A percentile compares a stretch with the other conserved stretches of the same genome.
Conservation (phyloP, 208 protist genomes). For the Wallacemonas sp. region DNA sequence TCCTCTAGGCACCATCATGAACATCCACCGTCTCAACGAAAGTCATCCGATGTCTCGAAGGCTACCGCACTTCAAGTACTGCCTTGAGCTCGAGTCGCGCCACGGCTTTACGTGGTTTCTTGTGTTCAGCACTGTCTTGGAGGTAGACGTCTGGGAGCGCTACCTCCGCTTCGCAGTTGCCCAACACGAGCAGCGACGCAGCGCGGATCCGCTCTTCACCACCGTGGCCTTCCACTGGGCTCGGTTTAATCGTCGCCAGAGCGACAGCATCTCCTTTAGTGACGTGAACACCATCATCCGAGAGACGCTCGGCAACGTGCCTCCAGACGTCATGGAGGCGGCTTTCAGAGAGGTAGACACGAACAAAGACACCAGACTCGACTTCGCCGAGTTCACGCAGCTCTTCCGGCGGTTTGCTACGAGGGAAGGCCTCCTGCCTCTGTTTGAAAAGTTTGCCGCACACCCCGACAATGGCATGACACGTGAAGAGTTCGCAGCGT, state of each 20-base stretch:
- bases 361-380: constrained; percentile 29
- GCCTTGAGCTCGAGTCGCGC: constrained; percentile 33
- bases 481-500: constrained; percentile 32
- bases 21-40: constrained; percentile 11
- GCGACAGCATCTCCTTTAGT: constrained; percentile 20
- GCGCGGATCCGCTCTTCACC: constrained; percentile 14
- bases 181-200: constrained; percentile 26
- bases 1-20: not conserved
- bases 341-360: constrained; percentile 28
- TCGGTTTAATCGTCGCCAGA: constrained; percentile 8
- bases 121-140: constrained; percentile 31
- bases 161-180: constrained; percentile 17
- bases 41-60: constrained; percentile 18
- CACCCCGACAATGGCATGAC: constrained; percentile 33
- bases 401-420: constrained; percentile 40
- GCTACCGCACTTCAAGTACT: constrained; percentile 39
- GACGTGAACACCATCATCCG: constrained; percentile 25
- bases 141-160: constrained; percentile 31
- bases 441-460: constrained; percentile 25
- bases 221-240: constrained; percentile 21
- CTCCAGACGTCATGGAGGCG: constrained; percentile 20
- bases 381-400: constrained; percentile 40
- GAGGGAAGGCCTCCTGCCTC: constrained; percentile 27
- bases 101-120: constrained; percentile 40
- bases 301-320: constrained; percentile 26